Conservation (phyloP, 2,329 filamentous ascomycete species). For the Arthrinium phaeospermum region DNA sequence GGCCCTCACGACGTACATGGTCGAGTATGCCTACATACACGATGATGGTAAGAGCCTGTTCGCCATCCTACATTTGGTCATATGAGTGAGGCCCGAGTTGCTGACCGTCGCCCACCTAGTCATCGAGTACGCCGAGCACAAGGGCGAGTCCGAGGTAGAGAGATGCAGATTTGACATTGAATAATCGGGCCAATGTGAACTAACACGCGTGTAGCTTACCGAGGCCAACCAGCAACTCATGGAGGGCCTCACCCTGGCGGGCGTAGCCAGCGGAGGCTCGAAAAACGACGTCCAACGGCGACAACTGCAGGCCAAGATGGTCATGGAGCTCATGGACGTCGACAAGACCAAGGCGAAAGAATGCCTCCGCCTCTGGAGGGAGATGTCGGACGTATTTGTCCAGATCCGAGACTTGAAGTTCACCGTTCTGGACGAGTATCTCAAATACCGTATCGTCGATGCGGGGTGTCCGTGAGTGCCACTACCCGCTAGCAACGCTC, state of each 20-base stretch:
- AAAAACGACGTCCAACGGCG: background rate
- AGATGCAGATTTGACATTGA: background rate
- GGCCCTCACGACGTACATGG: background rate
- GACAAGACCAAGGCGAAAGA: background rate
- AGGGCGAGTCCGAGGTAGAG: background rate
- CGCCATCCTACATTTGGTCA: too few relatives aligned
- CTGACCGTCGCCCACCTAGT: background rate
- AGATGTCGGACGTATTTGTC: slow-evolving; percentile 9
- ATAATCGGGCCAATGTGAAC: background rate
- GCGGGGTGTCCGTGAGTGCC: background rate
- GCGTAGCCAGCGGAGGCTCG: background rate
- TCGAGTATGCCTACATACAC: background rate
- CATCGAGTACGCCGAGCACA: background rate
- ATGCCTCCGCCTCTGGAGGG: background rate
- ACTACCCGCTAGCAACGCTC: too few relatives aligned
- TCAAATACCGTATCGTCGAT: background rate
- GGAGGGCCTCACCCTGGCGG: background rate
- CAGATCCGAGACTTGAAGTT: slow-evolving; percentile 6
- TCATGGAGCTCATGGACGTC: background rate
- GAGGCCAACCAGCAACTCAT: background rate
- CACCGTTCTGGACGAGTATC: background rate
- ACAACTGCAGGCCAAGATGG: background rate
- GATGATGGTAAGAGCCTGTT: background rate
- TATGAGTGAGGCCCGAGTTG: too few relatives aligned
- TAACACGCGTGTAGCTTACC: background rate